Conservation (phyloP, 2,329 filamentous ascomycete genomes). For the Stachybotrys echinatus region DNA sequence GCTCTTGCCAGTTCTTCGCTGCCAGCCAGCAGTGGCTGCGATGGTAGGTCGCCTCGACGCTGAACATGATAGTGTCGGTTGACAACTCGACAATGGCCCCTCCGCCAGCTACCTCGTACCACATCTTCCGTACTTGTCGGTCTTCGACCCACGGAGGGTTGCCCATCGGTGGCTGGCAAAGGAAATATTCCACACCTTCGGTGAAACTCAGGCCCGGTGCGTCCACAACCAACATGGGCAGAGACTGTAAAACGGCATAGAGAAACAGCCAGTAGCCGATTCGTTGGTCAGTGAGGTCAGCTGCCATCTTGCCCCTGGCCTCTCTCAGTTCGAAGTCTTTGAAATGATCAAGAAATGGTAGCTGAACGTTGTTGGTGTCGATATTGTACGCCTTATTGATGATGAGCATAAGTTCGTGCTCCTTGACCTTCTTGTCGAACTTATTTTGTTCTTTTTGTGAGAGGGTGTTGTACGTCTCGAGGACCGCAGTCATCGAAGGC, state of each 20-base stretch:
- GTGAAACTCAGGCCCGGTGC: conserved; percentile 64
- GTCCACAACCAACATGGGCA: conserved; percentile 74
- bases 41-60: conserved; percentile 55
- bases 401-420: conserved; percentile 70
- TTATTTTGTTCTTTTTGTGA: conserved; percentile 71
- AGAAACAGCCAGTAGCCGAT: conserved; percentile 79
- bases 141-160: conserved; percentile 70
- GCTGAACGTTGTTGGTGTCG: conserved; percentile 53
- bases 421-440: conserved; percentile 66
- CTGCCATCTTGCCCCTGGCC: conserved; percentile 55
- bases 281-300: conserved; percentile 66
- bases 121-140: conserved; percentile 58
- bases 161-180: conserved; percentile 69
- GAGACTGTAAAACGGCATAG: conserved; percentile 70
- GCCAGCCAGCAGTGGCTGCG: conserved; percentile 53
- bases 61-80: conserved; percentile 55
- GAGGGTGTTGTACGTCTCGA: conserved; percentile 58
- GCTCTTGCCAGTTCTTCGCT: conserved; percentile 43
- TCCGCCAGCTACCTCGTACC: conserved; percentile 69
- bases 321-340: conserved; percentile 67
- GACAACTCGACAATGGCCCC: conserved; percentile 53
- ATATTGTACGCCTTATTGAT: conserved; percentile 79
- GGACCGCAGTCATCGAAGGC: conserved; percentile 62
- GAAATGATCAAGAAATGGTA: conserved; percentile 65
- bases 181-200: conserved; percentile 74